Evolutionary conservation across 805 yeast species (phyloP).

Genomic region (Starmerella lactis-condensi): DNA sequence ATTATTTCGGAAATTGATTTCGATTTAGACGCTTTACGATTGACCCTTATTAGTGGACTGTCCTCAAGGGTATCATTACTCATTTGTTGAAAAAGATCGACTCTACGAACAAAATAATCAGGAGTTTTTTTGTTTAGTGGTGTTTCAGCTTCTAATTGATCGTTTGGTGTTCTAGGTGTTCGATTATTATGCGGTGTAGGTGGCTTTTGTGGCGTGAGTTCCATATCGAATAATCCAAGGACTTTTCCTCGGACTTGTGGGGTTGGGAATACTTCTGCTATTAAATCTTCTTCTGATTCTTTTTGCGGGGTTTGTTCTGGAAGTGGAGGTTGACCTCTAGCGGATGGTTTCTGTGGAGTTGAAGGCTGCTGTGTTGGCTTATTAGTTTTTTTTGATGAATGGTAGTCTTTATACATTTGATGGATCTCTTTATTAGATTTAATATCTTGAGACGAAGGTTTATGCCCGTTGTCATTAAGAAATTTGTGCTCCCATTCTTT

Average conservation of each 20-base stretch:
- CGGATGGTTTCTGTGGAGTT: constrained; percentile 1
- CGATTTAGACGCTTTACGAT: constrained; percentile 3
- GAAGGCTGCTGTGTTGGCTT: constrained; percentile 1
- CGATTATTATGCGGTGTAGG: constrained; percentile 7
- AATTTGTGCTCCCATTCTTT: constrained; percentile 14
- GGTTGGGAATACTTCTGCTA: constrained; percentile 13
- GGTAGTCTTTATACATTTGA: constrained; percentile 10
- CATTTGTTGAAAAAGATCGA: constrained; percentile 3
- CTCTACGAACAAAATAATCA: constrained; percentile 10
- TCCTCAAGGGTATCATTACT: constrained; percentile 1
- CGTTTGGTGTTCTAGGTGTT: constrained; percentile 1
- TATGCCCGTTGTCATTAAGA: constrained; percentile 6
- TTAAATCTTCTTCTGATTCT: constrained; percentile 1
- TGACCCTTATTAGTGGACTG: constrained; percentile 10
- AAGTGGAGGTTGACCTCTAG: constrained; percentile 1
- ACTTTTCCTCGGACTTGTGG: constrained; percentile 13
- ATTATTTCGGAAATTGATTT: constrained; percentile 11
- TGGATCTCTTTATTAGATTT: constrained; percentile 8
- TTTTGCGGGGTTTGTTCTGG: constrained; percentile 1
- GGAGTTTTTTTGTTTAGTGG: constrained; percentile 14
- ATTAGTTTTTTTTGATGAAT: constrained; percentile 3
- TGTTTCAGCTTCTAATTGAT: constrained; percentile 7
- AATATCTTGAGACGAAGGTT: constrained; percentile 11
- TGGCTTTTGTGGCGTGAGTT: constrained; percentile 6
- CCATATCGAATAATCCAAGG: constrained; percentile 14